A percentile compares a stretch with the other conserved stretches of the same genome.
Evolutionary conservation across 2,329 filamentous ascomycete genomes (phyloP).

Genomic region (Colletotrichum agaves): DNA sequence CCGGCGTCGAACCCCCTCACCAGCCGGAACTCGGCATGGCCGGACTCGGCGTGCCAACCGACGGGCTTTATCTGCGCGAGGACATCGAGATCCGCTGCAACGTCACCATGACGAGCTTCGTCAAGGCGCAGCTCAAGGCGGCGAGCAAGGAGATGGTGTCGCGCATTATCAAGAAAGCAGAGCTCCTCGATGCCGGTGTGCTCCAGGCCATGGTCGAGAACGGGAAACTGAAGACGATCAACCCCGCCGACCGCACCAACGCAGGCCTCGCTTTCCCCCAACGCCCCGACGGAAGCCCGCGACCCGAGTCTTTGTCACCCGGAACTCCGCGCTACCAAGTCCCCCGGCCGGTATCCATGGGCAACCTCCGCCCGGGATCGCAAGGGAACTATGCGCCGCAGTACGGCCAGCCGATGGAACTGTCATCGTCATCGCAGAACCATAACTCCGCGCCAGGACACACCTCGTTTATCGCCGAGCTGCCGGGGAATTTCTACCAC

Average conservation of each 20-base stretch:
- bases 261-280: constrained; percentile 36
- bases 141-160: constrained; percentile 75
- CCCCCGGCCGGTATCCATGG: constrained; percentile 46
- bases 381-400: constrained; percentile 25
- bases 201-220: constrained; percentile 75
- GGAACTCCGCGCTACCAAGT: constrained; percentile 53
- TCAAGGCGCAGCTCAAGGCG: constrained; percentile 74
- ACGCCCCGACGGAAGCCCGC: constrained; percentile 29
- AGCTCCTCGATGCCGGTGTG: constrained; percentile 73
- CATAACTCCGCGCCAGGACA: constrained; percentile 39
- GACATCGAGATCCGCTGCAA: constrained; percentile 79
- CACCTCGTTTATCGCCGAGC: constrained; percentile 48
- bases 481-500: constrained; percentile 62
- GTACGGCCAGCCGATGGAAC: constrained; percentile 35
- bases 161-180: constrained; percentile 77
- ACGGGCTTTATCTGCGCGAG: constrained; percentile 75
- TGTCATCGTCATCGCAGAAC: constrained; percentile 37
- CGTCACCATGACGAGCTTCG: constrained; percentile 71
- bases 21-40: constrained; percentile 68
- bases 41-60: constrained; percentile 68
- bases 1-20: constrained; percentile 71
- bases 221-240: constrained; percentile 69
- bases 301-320: constrained; percentile 43
- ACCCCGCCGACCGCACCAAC: constrained; percentile 62
- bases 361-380: constrained; percentile 46